phyloP scores from a whole-genome alignment of 2,329 filamentous ascomycete species.

The Intubia oerlemansii region DNA sequence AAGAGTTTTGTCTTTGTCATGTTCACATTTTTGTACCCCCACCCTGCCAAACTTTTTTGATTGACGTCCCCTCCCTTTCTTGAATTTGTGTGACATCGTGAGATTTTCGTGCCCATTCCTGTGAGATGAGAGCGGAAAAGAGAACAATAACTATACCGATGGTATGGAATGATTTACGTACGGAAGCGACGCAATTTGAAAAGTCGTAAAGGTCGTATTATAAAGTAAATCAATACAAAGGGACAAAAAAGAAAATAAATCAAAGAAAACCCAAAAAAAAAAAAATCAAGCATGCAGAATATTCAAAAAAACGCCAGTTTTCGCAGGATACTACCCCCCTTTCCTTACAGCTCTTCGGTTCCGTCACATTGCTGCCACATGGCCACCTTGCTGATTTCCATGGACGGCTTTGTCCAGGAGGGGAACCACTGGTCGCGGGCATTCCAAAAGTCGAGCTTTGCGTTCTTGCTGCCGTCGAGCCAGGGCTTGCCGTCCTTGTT shows the following conservation, averaged over 20 bases:
- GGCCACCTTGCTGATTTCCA: slow-evolving; percentile 48
- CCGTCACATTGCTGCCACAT: slow-evolving; percentile 52
- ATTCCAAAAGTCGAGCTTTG: slow-evolving; percentile 59
- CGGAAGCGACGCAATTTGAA: not conserved
- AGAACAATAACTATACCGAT: no score
- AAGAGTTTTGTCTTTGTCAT: no score
- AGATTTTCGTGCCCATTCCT: no score
- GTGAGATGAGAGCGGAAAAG: no score
- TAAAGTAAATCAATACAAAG: no score
- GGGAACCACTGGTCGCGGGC: slow-evolving; percentile 41
- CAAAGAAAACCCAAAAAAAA: not conserved
- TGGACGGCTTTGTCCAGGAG: slow-evolving; percentile 47
- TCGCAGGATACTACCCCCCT: not conserved
- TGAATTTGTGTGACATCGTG: no score
- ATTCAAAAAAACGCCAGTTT: not conserved
- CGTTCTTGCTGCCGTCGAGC: slow-evolving; percentile 45
- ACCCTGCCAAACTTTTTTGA: no score
- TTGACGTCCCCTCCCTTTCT: no score
- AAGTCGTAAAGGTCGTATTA: no score
- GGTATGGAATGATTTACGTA: no score
- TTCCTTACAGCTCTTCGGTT: slow-evolving; percentile 23
- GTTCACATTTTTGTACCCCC: no score
- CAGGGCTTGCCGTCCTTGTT: slow-evolving; percentile 54
- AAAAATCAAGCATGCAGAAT: not conserved
- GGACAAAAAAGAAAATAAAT: no score